These are phyloP conservation scores for Breviolum minutum DNA, from an alignment of 73 alveolate species.

Conservation along the genomic window DNA sequence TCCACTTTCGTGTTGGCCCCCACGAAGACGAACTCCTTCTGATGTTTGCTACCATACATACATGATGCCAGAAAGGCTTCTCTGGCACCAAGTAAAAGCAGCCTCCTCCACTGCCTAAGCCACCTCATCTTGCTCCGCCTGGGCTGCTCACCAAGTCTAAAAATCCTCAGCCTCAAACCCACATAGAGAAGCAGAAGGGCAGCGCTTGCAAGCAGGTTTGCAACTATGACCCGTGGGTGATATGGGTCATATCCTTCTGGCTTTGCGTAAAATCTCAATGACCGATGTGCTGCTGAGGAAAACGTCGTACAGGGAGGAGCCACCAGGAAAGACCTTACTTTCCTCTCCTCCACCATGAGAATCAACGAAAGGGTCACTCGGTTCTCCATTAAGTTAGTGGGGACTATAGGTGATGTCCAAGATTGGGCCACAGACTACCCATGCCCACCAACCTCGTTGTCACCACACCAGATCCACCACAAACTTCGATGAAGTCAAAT, in stretches of 20 bases:
- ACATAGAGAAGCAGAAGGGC: background rate
- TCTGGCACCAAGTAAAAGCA: background rate
- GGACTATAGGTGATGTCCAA: background rate
- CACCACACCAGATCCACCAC: conserved; percentile 5
- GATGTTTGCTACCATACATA: background rate
- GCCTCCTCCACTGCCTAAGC: background rate
- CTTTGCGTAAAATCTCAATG: background rate
- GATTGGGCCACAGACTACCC: background rate
- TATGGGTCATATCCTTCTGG: background rate
- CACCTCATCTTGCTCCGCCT: background rate
- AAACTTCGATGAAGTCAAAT: background rate
- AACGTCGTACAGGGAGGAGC: background rate
- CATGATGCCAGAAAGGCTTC: background rate
- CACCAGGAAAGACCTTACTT: background rate
- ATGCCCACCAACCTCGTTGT: background rate
- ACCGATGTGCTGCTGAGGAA: background rate
- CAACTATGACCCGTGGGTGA: background rate
- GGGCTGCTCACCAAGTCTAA: background rate
- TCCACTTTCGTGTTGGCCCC: background rate
- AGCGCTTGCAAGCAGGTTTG: background rate
- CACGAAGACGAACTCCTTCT: conserved; percentile 10
- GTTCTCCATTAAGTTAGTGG: background rate
- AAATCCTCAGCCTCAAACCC: background rate
- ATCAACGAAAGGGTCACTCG: background rate
- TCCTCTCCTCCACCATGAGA: background rate